Base-by-base conservation (phyloP, 176 grass and related monocot species). In the Musa beccarii region DNA sequence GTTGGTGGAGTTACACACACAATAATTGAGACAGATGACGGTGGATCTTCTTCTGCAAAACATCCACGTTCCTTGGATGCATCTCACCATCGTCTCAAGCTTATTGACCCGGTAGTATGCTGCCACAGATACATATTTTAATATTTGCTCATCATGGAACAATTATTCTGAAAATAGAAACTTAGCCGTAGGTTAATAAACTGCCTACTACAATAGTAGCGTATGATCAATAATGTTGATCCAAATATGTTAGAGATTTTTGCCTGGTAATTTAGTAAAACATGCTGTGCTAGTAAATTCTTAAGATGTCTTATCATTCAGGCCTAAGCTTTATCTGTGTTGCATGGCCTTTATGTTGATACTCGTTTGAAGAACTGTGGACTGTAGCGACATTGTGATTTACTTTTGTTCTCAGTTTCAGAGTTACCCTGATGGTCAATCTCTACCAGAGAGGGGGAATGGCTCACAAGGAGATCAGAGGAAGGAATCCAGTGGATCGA, bases 1-100 rank as follows among this genome's bases (percentile, higher is more conserved):
- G 89, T 88, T 49, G 82, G 86, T 66, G 82, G 79, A 71, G 69
- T 92, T 59, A 76, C 81, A 21, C 65, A 56, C 11, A 83, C 53
- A 29, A 79, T 89, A 54, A 16, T 74, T 74, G 77, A 71, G 12
- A 26, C 71, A 29, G 14, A 2, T 10, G 73, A 80, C 71, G 80
- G 74, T 68, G 81, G 63, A 63, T 43, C 34, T 43, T 53, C 62
- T 65, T 79, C 66, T 53, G 76, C 61, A 51, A 89, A 86, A 84
- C 81, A 76, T 52, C 69, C 73, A 9, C 57, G 76, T 29, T 61
- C 79, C 10, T 68, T 16, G 54, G 84, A 92, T 80, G 11, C 71
- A 49, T 85, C 77, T 49, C 55, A 7, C 80, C 84, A 79, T 43
- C 73, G 43, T 19, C 76, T 81, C 63, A 87, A 83, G 71, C 77